phyloP scores from a whole-genome alignment of 2,329 filamentous ascomycete genomes.

The Coniochaeta prunicola region DNA sequence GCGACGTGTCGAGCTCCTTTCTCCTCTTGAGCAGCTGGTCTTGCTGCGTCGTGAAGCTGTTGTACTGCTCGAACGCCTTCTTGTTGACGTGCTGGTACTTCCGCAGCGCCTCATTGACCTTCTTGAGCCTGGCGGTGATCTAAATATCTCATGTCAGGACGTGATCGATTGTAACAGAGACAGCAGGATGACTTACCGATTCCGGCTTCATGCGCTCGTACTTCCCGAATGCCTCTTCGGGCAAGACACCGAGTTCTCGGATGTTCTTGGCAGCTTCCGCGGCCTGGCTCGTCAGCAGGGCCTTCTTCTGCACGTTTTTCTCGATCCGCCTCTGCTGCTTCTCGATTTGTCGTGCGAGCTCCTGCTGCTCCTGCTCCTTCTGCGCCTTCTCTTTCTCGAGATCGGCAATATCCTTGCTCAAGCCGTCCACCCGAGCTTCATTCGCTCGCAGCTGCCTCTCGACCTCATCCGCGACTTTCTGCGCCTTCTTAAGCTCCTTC shows the following conservation, averaged over 20 bases:
- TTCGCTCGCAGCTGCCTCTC: constrained; percentile 64
- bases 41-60: constrained; percentile 89
- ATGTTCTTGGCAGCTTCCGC: constrained; percentile 83
- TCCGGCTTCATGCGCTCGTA: constrained; percentile 79
- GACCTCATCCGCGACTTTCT: constrained; percentile 59
- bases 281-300: constrained; percentile 67
- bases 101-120: constrained; percentile 86
- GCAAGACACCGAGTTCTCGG: constrained; percentile 83
- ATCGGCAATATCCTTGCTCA: constrained; percentile 43
- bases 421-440: constrained; percentile 60
- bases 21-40: constrained; percentile 79
- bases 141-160: constrained; percentile 18
- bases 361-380: constrained; percentile 65
- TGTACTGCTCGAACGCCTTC: constrained; percentile 98
- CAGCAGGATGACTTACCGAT: constrained; percentile 42
- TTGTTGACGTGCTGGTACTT: constrained; percentile 99
- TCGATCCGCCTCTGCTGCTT: constrained; percentile 86
- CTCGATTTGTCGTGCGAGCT: constrained; percentile 70
- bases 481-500: constrained; percentile 72
- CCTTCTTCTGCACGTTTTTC: constrained; percentile 84
- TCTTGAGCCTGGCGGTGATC: constrained; percentile 68
- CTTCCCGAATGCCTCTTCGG: constrained; percentile 88
- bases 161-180: background rate
- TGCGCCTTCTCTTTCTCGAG: constrained; percentile 50
- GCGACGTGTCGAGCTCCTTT: constrained; percentile 78